These are phyloP conservation scores for Colletotrichum shisoi DNA, from an alignment of 2,329 filamentous ascomycete species.

Conservation along the genomic window DNA sequence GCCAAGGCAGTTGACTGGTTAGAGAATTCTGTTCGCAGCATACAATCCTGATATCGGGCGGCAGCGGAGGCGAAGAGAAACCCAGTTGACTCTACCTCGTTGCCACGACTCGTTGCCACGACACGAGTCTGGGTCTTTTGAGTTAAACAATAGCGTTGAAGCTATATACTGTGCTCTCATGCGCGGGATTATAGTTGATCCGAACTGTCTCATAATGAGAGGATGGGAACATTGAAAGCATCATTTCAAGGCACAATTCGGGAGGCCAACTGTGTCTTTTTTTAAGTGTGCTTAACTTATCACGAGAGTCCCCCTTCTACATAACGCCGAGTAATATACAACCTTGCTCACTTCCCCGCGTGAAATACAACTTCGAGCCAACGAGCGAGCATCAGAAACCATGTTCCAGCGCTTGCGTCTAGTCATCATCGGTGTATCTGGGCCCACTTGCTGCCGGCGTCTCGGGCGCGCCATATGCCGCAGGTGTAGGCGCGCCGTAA, in stretches of 20 bases:
- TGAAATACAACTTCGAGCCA: conserved; percentile 24
- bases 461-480: conserved; percentile 66
- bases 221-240: background rate
- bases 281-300: conserved; percentile 11
- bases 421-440: conserved; percentile 63
- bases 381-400: background rate
- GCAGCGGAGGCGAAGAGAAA: background rate
- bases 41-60: background rate
- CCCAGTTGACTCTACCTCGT: background rate
- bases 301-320: conserved; percentile 20
- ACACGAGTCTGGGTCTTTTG: background rate
- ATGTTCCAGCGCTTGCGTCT: conserved; percentile 11
- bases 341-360: conserved; percentile 7
- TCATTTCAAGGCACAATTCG: background rate
- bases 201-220: background rate
- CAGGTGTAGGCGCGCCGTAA: conserved; percentile 71
- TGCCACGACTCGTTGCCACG: too few relatives aligned
- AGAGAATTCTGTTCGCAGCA: background rate
- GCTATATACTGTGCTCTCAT: background rate
- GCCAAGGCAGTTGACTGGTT: background rate
- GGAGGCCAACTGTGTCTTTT: background rate
- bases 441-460: conserved; percentile 69
- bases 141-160: too few relatives aligned
- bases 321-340: conserved; percentile 39
- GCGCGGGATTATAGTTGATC: background rate